phyloP scores from a whole-genome alignment of 2,329 filamentous ascomycete species.

The Dactylellina cionopaga region DNA sequence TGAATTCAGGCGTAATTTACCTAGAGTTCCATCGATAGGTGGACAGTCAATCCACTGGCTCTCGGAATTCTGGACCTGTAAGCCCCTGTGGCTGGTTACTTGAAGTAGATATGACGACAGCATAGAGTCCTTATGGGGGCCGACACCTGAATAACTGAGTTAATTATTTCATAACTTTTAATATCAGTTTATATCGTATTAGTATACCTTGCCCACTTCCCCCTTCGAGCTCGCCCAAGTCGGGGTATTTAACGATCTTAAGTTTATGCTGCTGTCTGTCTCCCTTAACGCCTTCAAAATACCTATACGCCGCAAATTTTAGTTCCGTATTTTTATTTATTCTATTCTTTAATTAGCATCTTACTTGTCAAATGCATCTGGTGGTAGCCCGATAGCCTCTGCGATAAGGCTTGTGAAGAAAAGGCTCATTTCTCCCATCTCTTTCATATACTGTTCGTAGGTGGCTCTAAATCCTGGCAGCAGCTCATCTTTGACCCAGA shows the following conservation, averaged over 20 bases:
- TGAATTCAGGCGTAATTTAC: conserved; percentile 12
- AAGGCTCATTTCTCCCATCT: conserved; percentile 77
- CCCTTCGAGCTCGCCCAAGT: conserved; percentile 69
- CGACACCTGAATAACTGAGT: conserved; percentile 58
- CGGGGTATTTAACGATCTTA: conserved; percentile 88
- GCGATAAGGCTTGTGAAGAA: conserved; percentile 82
- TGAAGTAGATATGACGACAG: conserved; percentile 83
- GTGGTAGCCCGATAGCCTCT: conserved; percentile 79
- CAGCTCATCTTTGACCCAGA: conserved; percentile 75
- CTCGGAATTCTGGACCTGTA: conserved; percentile 82
- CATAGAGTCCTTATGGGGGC: conserved; percentile 69
- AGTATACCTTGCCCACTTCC: conserved; percentile 47
- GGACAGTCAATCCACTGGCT: conserved; percentile 86
- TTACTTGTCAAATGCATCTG: conserved; percentile 77
- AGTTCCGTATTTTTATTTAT: neutral
- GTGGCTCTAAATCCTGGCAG: conserved; percentile 75
- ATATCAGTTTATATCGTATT: neutral
- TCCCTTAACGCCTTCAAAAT: conserved; percentile 60
- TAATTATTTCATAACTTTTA: no score
- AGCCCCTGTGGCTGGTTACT: conserved; percentile 76
- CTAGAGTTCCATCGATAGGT: conserved; percentile 76
- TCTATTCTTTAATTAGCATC: conserved; percentile 5
- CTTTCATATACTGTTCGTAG: conserved; percentile 78
- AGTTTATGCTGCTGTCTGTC: conserved; percentile 79
- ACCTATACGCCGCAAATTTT: conserved; percentile 1